phyloP scores from a whole-genome alignment of 768 basidiomycete genomes.

The Cyclocybe aegerita region DNA sequence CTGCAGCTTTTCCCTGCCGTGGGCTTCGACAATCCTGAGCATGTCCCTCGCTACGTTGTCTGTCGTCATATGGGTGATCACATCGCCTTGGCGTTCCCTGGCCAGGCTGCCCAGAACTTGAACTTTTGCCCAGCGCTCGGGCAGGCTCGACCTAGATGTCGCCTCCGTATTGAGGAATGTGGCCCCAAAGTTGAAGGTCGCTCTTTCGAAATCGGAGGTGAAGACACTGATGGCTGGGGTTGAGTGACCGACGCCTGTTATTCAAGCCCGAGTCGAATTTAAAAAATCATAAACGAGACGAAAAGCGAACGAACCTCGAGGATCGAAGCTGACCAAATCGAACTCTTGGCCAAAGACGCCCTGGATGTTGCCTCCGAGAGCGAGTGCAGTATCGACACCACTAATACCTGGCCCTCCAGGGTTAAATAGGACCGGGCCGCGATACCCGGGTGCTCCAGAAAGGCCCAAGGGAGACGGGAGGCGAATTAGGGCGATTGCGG shows the following conservation, averaged over 20 bases:
- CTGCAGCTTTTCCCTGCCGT: conserved; percentile 29
- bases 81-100: conserved; percentile 25
- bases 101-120: conserved; percentile 32
- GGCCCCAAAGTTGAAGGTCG: conserved; percentile 11
- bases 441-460: conserved; percentile 27
- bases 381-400: conserved; percentile 30
- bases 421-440: conserved; percentile 45
- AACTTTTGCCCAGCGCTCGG: conserved; percentile 30
- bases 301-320: conserved; percentile 31
- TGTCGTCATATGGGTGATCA: conserved; percentile 31
- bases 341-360: conserved; percentile 39
- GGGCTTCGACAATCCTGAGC: conserved; percentile 33
- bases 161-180: conserved; percentile 5
- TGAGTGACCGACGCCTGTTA: conserved; percentile 33
- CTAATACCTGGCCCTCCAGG: conserved; percentile 50
- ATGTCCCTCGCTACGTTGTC: conserved; percentile 38
- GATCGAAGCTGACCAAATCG: conserved; percentile 48
- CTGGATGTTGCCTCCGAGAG: conserved; percentile 23
- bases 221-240: conserved; percentile 33
- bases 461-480: conserved; percentile 30
- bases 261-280: neutral
- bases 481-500: conserved; percentile 42
- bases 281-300: neutral
- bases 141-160: conserved; percentile 23
- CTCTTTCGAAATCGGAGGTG: conserved; percentile 30